Percentiles rank a stretch among this genome's conserved stretches.
Evolutionary conservation across 2,329 filamentous ascomycete species (phyloP).

Genomic region (Zymoseptoria brevis): DNA sequence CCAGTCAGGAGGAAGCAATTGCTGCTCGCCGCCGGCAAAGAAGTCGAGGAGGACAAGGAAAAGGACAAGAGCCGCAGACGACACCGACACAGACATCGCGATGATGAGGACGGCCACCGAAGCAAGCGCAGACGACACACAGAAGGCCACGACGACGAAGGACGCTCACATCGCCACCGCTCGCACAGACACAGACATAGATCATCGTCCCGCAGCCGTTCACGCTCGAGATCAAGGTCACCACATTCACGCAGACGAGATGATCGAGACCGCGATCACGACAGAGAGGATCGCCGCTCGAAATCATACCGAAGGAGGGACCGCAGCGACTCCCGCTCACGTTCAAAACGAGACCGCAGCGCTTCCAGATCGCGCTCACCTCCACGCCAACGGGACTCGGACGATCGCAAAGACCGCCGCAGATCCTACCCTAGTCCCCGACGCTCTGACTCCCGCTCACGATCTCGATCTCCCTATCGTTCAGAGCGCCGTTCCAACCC

Average conservation of each 20-base stretch:
- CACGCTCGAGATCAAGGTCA: conserved; percentile 16
- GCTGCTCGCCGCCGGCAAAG: conserved; percentile 42
- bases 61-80: conserved; percentile 21
- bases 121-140: conserved; percentile 16
- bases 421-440: conserved; percentile 29
- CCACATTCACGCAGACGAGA: conserved; percentile 18
- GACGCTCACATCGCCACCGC: conserved; percentile 23
- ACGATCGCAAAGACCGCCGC: conserved; percentile 25
- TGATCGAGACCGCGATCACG: conserved; percentile 2
- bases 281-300: neutral
- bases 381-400: conserved; percentile 29
- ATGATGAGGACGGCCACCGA: conserved; percentile 22
- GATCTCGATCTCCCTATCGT: conserved; percentile 27
- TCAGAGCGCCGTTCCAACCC: conserved; percentile 5
- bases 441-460: conserved; percentile 29
- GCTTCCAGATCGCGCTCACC: conserved; percentile 33
- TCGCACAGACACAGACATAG: conserved; percentile 25
- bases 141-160: conserved; percentile 24
- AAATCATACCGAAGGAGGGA: conserved; percentile 1
- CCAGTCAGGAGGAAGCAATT: conserved; percentile 60
- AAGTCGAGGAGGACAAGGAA: conserved; percentile 21
- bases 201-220: conserved; percentile 14
- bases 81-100: conserved; percentile 23
- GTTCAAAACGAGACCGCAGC: conserved; percentile 22
- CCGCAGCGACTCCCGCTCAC: conserved; percentile 15